These are phyloP conservation scores for Rugonectria rugulosa DNA, from an alignment of 2,329 filamentous ascomycete species.

Conservation along the genomic window DNA sequence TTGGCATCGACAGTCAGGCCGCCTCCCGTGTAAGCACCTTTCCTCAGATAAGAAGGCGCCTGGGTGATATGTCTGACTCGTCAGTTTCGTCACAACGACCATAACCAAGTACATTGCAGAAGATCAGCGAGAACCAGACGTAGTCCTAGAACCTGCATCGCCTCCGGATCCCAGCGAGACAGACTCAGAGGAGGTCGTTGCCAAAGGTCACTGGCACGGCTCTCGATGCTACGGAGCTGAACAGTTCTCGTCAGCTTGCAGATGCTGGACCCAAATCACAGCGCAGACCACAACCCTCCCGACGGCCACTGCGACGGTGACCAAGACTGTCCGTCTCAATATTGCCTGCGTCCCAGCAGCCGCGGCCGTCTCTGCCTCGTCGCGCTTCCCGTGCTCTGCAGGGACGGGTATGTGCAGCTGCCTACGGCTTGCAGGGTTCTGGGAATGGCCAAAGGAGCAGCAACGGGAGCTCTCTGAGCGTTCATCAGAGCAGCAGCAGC, in stretches of 20 bases:
- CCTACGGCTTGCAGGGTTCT: constrained; percentile 19
- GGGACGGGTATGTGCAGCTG: constrained; percentile 27
- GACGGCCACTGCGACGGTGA: constrained; percentile 21
- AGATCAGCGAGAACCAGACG: neutral
- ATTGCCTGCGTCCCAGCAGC: constrained; percentile 23
- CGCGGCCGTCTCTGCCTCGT: constrained; percentile 13
- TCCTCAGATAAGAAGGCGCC: neutral
- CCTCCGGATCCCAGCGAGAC: neutral
- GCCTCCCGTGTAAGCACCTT: constrained; percentile 22
- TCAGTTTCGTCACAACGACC: constrained; percentile 22
- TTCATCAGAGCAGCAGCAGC: neutral
- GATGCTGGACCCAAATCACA: constrained; percentile 26
- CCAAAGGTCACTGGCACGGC: constrained; percentile 1
- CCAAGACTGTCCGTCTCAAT: constrained; percentile 19
- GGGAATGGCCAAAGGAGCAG: no score
- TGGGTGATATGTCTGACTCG: constrained; percentile 7
- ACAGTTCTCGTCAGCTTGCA: constrained; percentile 29
- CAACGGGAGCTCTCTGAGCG: neutral
- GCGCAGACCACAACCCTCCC: constrained; percentile 22
- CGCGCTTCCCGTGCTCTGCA: constrained; percentile 27
- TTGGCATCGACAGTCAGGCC: constrained; percentile 23
- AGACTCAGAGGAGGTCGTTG: constrained; percentile 8
- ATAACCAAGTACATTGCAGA: constrained; percentile 23
- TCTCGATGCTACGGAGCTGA: constrained; percentile 12
- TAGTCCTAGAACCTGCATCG: neutral